These are phyloP conservation scores for Paramecium biaurelia DNA, from an alignment of 73 alveolate genomes.

Conservation along the genomic window DNA sequence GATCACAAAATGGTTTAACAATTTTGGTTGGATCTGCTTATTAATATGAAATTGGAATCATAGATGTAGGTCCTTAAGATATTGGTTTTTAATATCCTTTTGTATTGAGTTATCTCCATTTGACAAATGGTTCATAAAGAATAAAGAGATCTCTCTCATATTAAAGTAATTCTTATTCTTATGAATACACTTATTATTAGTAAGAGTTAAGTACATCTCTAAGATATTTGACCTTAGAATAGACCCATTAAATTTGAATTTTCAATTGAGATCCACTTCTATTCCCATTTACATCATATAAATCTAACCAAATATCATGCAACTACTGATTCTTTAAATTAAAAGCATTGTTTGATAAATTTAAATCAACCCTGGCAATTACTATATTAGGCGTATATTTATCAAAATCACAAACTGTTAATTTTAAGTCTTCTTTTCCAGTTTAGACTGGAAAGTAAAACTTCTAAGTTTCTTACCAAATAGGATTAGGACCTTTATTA, in stretches of 20 bases:
- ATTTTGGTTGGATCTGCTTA: not conserved
- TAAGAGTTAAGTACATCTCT: conserved; percentile 2
- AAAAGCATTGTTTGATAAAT: not conserved
- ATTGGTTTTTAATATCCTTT: not conserved
- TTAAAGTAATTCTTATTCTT: not conserved
- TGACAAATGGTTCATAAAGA: not conserved
- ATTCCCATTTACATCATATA: not conserved
- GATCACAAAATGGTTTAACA: conserved; percentile 22
- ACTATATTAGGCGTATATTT: conserved; percentile 7
- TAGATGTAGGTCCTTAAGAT: not conserved
- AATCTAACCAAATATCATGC: conserved; percentile 25
- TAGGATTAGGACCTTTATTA: not conserved
- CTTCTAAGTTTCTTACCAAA: not conserved
- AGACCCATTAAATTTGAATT: not conserved
- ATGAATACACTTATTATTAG: not conserved
- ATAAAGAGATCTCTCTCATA: not conserved
- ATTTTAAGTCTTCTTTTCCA: conserved; percentile 19
- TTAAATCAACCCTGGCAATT: conserved; percentile 23
- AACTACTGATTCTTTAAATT: not conserved
- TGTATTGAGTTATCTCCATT: conserved; percentile 5
- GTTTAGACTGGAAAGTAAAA: not conserved
- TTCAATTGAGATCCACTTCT: not conserved
- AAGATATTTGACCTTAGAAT: not conserved
- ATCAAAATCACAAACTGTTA: conserved; percentile 35
- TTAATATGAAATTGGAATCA: not conserved